These are phyloP conservation scores for Trametes meyenii DNA, from an alignment of 768 basidiomycete species.

Conservation along the genomic window DNA sequence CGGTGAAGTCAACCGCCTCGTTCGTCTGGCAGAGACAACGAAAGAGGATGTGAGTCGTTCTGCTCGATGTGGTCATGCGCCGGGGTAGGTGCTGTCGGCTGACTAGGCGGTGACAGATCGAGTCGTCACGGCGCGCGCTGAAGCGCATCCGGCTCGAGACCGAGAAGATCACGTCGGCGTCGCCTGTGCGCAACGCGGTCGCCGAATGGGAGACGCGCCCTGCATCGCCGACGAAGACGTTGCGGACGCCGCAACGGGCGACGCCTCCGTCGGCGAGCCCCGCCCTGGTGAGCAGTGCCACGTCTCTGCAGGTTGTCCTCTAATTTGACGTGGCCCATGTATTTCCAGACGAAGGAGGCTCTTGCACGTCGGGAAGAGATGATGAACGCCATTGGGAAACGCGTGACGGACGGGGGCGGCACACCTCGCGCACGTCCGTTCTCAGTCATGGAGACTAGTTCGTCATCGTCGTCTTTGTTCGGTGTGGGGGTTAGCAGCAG, in stretches of 20 bases:
- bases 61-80: background rate
- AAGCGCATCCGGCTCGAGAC: slow-evolving; percentile 78
- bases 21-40: slow-evolving; percentile 54
- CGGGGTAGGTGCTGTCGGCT: background rate
- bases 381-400: slow-evolving; percentile 67
- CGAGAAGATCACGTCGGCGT: slow-evolving; percentile 39
- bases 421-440: slow-evolving; percentile 53
- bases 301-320: background rate
- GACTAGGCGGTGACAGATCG: slow-evolving; percentile 51
- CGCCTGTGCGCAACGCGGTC: slow-evolving; percentile 21
- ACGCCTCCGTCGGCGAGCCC: slow-evolving; percentile 31
- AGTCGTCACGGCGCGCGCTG: slow-evolving; percentile 66
- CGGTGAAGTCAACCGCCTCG: slow-evolving; percentile 47
- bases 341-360: slow-evolving; percentile 68
- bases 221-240: slow-evolving; percentile 58
- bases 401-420: slow-evolving; percentile 46
- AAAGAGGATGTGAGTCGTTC: slow-evolving; percentile 62
- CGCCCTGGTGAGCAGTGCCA: slow-evolving; percentile 48
- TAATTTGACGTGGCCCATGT: slow-evolving; percentile 6
- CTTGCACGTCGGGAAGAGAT: slow-evolving; percentile 83
- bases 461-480: slow-evolving; percentile 26
- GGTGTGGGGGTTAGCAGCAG: slow-evolving; percentile 35
- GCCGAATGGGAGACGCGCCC: slow-evolving; percentile 31
- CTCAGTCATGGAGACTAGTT: slow-evolving; percentile 34
- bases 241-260: slow-evolving; percentile 48